These are phyloP conservation scores for Mytilinidion resinicola DNA, from an alignment of 495 filamentous ascomycete genomes.

Conservation along the genomic window DNA sequence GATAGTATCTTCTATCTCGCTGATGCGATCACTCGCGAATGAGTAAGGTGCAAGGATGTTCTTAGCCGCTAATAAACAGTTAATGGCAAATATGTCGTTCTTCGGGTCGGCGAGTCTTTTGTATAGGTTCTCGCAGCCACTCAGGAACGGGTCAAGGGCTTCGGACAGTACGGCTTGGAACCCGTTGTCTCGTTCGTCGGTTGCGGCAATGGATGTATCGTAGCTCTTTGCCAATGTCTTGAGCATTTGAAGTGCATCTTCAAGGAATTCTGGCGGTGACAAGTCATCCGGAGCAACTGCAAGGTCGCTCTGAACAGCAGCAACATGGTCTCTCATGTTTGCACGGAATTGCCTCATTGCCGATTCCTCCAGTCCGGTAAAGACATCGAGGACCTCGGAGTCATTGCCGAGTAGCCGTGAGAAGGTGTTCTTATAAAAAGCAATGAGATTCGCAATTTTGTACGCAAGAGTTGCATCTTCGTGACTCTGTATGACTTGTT, in stretches of 20 bases:
- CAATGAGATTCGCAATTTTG: conserved; percentile 78
- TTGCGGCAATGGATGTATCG: conserved; percentile 65
- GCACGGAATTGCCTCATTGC: conserved; percentile 77
- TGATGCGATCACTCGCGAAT: conserved; percentile 47
- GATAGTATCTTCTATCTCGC: conserved; percentile 44
- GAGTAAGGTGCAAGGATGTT: conserved; percentile 46
- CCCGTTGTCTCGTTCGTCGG: conserved; percentile 47
- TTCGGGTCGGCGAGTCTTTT: conserved; percentile 51
- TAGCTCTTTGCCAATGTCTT: conserved; percentile 71
- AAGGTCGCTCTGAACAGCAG: conserved; percentile 62
- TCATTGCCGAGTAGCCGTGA: conserved; percentile 64
- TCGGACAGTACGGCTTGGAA: conserved; percentile 75
- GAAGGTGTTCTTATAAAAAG: conserved; percentile 85
- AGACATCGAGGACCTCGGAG: conserved; percentile 62
- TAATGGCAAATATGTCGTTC: conserved; percentile 71
- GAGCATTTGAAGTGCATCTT: conserved; percentile 71
- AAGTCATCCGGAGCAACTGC: conserved; percentile 62
- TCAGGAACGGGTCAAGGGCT: conserved; percentile 80
- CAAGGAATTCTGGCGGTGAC: conserved; percentile 74
- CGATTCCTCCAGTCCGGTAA: conserved; percentile 62
- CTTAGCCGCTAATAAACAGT: conserved; percentile 62
- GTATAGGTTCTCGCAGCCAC: conserved; percentile 63
- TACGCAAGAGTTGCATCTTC: conserved; percentile 86
- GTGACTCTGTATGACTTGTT: conserved; percentile 86
- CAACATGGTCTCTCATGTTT: conserved; percentile 70